These are phyloP conservation scores for Nicotiana attenuata DNA, from an alignment of 257 asterid species.

Conservation along the genomic window DNA sequence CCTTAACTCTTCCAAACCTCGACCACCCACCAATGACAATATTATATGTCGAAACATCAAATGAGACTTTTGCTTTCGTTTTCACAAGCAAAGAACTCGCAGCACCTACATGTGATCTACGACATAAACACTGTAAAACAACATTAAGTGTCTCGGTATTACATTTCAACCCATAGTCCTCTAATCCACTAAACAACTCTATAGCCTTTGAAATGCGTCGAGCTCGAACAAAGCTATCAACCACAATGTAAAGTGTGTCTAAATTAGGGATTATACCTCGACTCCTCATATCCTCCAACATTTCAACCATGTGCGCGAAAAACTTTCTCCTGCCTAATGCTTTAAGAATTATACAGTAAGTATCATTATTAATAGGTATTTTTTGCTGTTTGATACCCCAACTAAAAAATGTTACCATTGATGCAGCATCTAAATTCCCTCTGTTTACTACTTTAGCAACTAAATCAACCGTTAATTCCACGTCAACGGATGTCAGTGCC, in stretches of 20 bases:
- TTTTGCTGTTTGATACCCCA: conserved; percentile 60
- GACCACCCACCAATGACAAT: conserved; percentile 79
- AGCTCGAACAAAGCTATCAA: conserved; percentile 66
- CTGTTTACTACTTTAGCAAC: conserved; percentile 55
- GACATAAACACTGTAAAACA: conserved; percentile 53
- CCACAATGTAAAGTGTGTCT: conserved; percentile 49
- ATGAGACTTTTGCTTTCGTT: conserved; percentile 46
- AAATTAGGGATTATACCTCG: conserved; percentile 36
- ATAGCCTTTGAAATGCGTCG: conserved; percentile 56
- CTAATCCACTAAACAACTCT: conserved; percentile 43
- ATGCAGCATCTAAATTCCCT: conserved; percentile 59
- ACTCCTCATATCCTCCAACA: conserved; percentile 43
- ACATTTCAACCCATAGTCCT: conserved; percentile 43
- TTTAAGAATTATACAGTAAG: conserved; percentile 46
- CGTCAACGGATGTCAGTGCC: conserved; percentile 42
- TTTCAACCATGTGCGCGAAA: conserved; percentile 54
- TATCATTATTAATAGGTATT: conserved; percentile 18
- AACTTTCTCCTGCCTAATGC: conserved; percentile 78
- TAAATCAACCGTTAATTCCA: conserved; percentile 44
- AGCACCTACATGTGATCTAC: conserved; percentile 46
- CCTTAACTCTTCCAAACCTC: conserved; percentile 53
- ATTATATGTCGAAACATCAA: conserved; percentile 45
- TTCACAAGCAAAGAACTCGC: conserved; percentile 57
- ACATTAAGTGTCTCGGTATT: conserved; percentile 42
- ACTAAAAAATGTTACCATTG: conserved; percentile 52